phyloP scores from a whole-genome alignment of 805 yeast genomes.

The Cyberlindnera suaveolens region DNA sequence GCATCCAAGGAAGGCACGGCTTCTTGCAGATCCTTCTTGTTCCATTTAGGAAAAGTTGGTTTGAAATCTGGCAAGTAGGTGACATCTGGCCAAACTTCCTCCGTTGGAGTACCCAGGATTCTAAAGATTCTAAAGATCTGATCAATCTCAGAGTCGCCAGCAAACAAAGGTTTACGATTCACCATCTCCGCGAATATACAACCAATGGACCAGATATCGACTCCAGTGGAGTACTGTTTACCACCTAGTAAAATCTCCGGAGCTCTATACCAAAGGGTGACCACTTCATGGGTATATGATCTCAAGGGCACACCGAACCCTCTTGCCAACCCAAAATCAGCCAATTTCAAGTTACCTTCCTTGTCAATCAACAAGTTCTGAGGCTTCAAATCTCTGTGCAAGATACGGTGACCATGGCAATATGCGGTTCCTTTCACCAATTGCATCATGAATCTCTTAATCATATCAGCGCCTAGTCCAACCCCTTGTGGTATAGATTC shows the following conservation, averaged over 20 bases:
- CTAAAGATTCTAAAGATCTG: conserved; percentile 92
- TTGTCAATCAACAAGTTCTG: conserved; percentile 92
- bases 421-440: conserved; percentile 84
- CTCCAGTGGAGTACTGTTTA: conserved; percentile 95
- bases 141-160: conserved; percentile 97
- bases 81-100: conserved; percentile 93
- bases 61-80: conserved; percentile 87
- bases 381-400: conserved; percentile 95
- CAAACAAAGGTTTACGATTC: conserved; percentile 88
- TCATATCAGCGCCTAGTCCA: conserved; percentile 83
- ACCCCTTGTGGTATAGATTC: conserved; percentile 88
- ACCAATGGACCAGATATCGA: conserved; percentile 98
- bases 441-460: conserved; percentile 89
- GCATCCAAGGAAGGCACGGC: conserved; percentile 75
- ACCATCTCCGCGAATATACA: conserved; percentile 98
- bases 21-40: conserved; percentile 60
- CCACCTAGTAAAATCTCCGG: conserved; percentile 96
- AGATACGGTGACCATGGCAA: conserved; percentile 90
- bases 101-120: conserved; percentile 89
- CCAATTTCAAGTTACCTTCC: conserved; percentile 87
- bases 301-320: conserved; percentile 97
- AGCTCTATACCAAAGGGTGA: conserved; percentile 95
- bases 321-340: conserved; percentile 93
- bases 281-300: conserved; percentile 97
- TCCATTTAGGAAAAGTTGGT: conserved; percentile 89